Percentiles rank a stretch among this genome's conserved stretches.
Evolutionary conservation across 495 filamentous ascomycete genomes (phyloP).

Genomic region (Penicillium soppii): DNA sequence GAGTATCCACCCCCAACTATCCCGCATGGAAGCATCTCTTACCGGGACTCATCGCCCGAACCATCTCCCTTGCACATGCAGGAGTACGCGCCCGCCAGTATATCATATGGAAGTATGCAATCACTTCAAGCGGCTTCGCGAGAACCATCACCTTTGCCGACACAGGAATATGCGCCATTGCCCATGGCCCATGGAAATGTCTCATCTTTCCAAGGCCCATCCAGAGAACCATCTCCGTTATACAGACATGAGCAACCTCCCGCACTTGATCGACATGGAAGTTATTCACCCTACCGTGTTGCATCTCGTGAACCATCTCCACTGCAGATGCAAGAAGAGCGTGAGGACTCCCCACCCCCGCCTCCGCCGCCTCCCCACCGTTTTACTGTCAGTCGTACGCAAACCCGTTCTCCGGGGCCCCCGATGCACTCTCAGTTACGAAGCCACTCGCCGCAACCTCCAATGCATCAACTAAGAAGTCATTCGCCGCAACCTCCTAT

Average conservation of each 20-base stretch:
- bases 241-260: conserved; percentile 13
- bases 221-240: conserved; percentile 8
- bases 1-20: conserved; percentile 19
- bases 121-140: conserved; percentile 5
- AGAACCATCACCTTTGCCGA: conserved; percentile 7
- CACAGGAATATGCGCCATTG: conserved; percentile 16
- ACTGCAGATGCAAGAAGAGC: conserved; percentile 29
- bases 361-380: conserved; percentile 44
- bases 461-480: background rate
- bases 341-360: conserved; percentile 46
- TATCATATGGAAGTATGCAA: conserved; percentile 26
- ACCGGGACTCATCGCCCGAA: background rate
- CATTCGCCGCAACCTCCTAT: conserved; percentile 7
- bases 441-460: conserved; percentile 10
- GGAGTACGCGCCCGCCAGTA: conserved; percentile 19
- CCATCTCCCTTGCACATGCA: conserved; percentile 13
- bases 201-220: background rate
- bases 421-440: conserved; percentile 5
- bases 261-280: conserved; percentile 18
- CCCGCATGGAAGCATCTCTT: conserved; percentile 22
- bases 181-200: background rate
- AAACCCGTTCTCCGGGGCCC: conserved; percentile 4
- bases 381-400: conserved; percentile 28
- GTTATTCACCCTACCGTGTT: conserved; percentile 15
- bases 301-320: conserved; percentile 6